phyloP scores from a whole-genome alignment of 768 basidiomycete genomes.

The Kwoniella mangroviensis region DNA sequence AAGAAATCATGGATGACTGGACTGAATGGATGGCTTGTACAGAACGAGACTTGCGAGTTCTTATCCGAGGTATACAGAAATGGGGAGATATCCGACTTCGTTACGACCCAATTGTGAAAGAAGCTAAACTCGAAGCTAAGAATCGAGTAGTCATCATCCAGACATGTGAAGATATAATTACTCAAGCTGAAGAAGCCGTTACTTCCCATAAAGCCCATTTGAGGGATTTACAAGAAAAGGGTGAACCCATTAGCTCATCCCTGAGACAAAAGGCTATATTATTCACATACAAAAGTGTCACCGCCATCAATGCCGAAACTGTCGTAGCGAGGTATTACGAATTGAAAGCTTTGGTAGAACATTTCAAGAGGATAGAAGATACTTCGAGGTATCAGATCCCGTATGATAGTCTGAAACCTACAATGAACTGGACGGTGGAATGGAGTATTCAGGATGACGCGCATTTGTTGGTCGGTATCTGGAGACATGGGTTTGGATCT shows the following conservation, averaged over 20 bases:
- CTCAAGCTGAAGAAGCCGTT: constrained; percentile 79
- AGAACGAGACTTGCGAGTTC: constrained; percentile 92
- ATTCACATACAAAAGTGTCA: constrained; percentile 83
- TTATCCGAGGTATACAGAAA: constrained; percentile 91
- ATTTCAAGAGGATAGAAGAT: constrained; percentile 74
- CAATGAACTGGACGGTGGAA: constrained; percentile 93
- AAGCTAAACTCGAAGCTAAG: constrained; percentile 90
- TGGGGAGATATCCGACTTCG: constrained; percentile 97
- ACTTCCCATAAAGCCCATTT: constrained; percentile 82
- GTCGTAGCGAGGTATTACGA: constrained; percentile 87
- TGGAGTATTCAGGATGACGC: constrained; percentile 93
- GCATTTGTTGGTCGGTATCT: constrained; percentile 92
- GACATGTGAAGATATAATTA: constrained; percentile 89
- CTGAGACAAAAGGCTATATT: constrained; percentile 97
- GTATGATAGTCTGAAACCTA: constrained; percentile 89
- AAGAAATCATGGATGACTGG: background rate
- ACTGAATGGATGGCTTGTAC: background rate
- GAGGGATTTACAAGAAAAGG: constrained; percentile 72
- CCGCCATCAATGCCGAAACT: constrained; percentile 97
- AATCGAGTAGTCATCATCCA: constrained; percentile 89
- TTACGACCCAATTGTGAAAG: constrained; percentile 88
- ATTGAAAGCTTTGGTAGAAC: constrained; percentile 81
- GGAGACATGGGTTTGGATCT: constrained; percentile 88
- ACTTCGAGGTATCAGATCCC: constrained; percentile 84
- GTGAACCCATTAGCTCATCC: constrained; percentile 86